These are phyloP conservation scores for Cudoniella acicularis DNA, from an alignment of 495 filamentous ascomycete species.

Conservation along the genomic window DNA sequence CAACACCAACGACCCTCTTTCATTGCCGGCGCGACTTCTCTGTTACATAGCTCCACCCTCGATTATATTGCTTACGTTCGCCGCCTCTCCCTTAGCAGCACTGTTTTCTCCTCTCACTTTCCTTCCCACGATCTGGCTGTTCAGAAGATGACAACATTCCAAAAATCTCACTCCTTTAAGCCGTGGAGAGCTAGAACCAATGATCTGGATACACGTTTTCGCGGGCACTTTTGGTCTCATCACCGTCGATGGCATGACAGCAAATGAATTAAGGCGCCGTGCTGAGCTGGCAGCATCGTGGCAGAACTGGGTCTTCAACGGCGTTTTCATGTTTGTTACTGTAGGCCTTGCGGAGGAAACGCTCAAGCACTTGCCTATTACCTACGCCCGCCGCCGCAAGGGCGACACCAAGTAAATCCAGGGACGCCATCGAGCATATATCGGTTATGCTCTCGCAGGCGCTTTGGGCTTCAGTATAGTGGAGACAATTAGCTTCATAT, in stretches of 20 bases:
- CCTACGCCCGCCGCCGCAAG: conserved; percentile 17
- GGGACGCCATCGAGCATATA: conserved; percentile 20
- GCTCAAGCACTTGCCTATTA: conserved; percentile 23
- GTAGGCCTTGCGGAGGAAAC: conserved; percentile 23
- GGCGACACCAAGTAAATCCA: neutral
- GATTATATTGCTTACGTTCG: conserved; percentile 5
- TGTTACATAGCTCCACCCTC: conserved; percentile 13
- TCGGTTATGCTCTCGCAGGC: conserved; percentile 19
- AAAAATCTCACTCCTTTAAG: neutral
- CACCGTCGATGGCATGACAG: conserved; percentile 6
- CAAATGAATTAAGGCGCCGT: conserved; percentile 7
- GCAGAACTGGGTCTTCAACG: conserved; percentile 26
- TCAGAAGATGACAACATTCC: neutral
- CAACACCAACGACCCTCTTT: conserved; percentile 12
- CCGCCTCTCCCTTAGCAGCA: conserved; percentile 7
- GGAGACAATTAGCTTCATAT: conserved; percentile 23
- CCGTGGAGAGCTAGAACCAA: conserved; percentile 5
- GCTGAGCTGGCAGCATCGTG: conserved; percentile 12
- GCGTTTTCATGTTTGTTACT: conserved; percentile 9
- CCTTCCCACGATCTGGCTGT: conserved; percentile 4
- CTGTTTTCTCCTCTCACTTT: conserved; percentile 15
- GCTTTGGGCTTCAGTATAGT: conserved; percentile 24
- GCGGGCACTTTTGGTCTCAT: conserved; percentile 16
- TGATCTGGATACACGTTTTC: conserved; percentile 17
- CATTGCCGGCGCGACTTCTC: conserved; percentile 7